A percentile compares a stretch with the other conserved stretches of the same genome.
Evolutionary conservation across 805 yeast genomes (phyloP).

Genomic region (Saturnispora galanensis): DNA sequence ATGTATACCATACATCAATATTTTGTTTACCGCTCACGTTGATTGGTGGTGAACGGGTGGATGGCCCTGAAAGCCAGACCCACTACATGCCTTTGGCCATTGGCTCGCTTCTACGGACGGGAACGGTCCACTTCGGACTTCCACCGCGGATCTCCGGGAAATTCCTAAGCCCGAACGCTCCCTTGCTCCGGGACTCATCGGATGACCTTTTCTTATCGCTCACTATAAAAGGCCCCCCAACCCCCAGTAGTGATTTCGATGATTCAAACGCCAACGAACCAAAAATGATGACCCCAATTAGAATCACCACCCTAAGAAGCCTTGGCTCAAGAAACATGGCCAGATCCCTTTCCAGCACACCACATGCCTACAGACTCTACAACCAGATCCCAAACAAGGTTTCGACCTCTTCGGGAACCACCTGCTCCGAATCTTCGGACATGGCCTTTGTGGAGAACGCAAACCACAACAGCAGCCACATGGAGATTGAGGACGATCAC

Average conservation of each 20-base stretch:
- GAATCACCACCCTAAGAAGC: constrained; percentile 21
- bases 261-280: neutral
- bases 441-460: constrained; percentile 24
- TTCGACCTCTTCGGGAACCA: constrained; percentile 25
- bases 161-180: neutral
- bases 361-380: constrained; percentile 11
- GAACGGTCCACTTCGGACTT: too few relatives aligned
- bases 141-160: neutral
- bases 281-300: constrained; percentile 19
- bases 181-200: neutral
- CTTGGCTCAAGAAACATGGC: constrained; percentile 21
- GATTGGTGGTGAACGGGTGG: too few relatives aligned
- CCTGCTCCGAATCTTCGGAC: constrained; percentile 17
- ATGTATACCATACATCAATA: too few relatives aligned
- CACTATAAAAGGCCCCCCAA: neutral
- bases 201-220: too few relatives aligned
- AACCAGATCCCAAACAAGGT: constrained; percentile 15
- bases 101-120: too few relatives aligned
- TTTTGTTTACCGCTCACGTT: too few relatives aligned
- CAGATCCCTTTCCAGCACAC: constrained; percentile 6
- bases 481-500: constrained; percentile 7
- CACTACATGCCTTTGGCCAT: too few relatives aligned
- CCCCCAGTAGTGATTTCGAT: too few relatives aligned
- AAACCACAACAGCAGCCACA: neutral
- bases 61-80: too few relatives aligned